A percentile compares a stretch with the other conserved stretches of the same genome.
Conservation (phyloP, 2,329 filamentous ascomycete genomes). For the Tolypocladium inflatum region DNA sequence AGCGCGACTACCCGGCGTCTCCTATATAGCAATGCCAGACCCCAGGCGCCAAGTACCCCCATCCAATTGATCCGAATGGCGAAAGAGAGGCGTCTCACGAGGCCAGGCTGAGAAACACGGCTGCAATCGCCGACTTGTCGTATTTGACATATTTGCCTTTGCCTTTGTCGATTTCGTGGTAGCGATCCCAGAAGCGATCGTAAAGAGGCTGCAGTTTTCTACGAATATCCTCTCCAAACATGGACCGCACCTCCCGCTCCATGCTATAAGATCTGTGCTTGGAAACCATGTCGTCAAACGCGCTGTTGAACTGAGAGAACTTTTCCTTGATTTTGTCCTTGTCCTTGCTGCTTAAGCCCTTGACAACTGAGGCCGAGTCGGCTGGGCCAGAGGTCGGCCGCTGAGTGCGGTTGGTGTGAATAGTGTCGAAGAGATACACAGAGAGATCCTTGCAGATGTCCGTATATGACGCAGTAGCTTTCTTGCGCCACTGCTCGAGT, state of each 20-base stretch:
- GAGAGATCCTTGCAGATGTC: constrained; percentile 85
- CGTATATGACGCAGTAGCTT: constrained; percentile 70
- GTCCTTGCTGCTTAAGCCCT: constrained; percentile 77
- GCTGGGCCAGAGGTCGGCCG: constrained; percentile 65
- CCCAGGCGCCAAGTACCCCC: background rate
- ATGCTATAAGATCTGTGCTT: constrained; percentile 78
- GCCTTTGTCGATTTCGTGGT: constrained; percentile 95
- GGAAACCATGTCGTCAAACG: constrained; percentile 79
- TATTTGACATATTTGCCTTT: constrained; percentile 98
- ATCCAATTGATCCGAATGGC: background rate
- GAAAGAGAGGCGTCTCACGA: constrained; percentile 13
- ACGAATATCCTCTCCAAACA: constrained; percentile 76
- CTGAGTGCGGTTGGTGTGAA: constrained; percentile 71
- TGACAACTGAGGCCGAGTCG: constrained; percentile 80
- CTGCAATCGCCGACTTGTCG: constrained; percentile 73
- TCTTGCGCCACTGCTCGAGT: constrained; percentile 81
- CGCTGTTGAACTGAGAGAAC: constrained; percentile 81
- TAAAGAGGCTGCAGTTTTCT: constrained; percentile 91
- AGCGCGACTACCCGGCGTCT: background rate
- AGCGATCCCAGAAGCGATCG: constrained; percentile 90
- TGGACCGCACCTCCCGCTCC: constrained; percentile 79
- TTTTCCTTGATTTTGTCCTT: constrained; percentile 96
- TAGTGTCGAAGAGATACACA: constrained; percentile 76
- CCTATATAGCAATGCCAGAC: background rate
- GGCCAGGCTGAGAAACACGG: constrained; percentile 45